phyloP scores from a whole-genome alignment of 805 yeast genomes.

The Candida pini region DNA sequence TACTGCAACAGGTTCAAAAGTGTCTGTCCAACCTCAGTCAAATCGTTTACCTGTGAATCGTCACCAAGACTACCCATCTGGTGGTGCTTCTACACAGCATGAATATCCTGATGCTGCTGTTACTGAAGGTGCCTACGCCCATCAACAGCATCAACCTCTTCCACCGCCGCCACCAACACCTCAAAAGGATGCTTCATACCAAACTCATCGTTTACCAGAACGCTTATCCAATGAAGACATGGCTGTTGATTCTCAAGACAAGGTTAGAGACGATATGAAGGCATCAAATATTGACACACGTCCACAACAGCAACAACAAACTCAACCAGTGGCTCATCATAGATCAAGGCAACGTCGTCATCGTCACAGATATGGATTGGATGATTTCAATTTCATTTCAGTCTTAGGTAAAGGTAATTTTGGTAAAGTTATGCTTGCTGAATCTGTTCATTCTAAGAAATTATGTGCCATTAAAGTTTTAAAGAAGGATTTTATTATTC shows the following conservation, averaged over 20 bases:
- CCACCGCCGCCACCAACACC: no score
- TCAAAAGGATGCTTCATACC: constrained; percentile 1
- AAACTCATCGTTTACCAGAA: constrained; percentile 2
- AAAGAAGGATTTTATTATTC: constrained; percentile 92
- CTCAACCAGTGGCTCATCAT: constrained; percentile 19
- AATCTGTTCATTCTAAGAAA: constrained; percentile 73
- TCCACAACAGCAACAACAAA: constrained; percentile 9
- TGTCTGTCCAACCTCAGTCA: neutral
- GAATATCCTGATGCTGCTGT: constrained; percentile 2
- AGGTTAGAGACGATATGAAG: neutral
- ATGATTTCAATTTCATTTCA: constrained; percentile 90
- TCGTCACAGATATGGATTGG: constrained; percentile 80
- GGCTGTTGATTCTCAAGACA: neutral
- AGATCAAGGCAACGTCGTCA: constrained; percentile 32
- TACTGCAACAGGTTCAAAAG: constrained; percentile 5
- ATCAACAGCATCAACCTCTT: constrained; percentile 3
- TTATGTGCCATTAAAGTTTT: constrained; percentile 94
- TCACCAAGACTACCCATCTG: constrained; percentile 24
- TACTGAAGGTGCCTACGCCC: neutral
- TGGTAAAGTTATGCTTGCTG: constrained; percentile 97
- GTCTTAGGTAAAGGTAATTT: constrained; percentile 98
- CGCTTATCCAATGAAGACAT: neutral
- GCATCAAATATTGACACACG: neutral
- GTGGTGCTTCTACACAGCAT: constrained; percentile 20
- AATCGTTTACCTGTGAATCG: neutral